Base-by-base conservation (phyloP, 2,329 filamentous ascomycete species). In the Fusarium nodosum region DNA sequence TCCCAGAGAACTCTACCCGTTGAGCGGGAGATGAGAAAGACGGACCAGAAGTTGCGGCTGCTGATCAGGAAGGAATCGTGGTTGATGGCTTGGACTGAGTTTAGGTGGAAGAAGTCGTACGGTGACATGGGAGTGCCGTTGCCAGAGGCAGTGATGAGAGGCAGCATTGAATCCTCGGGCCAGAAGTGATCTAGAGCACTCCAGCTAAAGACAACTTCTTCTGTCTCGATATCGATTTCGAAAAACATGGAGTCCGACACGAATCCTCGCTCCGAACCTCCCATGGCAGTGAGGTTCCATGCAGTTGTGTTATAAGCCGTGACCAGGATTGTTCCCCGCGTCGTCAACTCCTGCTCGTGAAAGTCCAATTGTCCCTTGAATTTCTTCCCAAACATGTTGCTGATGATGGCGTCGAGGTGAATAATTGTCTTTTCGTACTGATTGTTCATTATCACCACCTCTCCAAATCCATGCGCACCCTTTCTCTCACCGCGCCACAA, bases 221-320 rank as follows among this genome's bases (percentile, higher is more conserved):
- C 74, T 0, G 80, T 82, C 34, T 75, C 72, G 11, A 82, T 71
- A 44, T 83, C 80, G n/a, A 84, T 74, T 61, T 83, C 82, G 57
- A 78, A 81, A 56, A 83, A 77, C 34, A 81, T 59, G 22, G 74
- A 75, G 62, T 83, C 80, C 0, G 53, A 24, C 2, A 77, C 55
- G 16, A 50, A 75, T 0, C 68, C 73, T 1, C 63, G 28, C 5
- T 22, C n/a, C 4, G 36, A 38, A 0, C 75, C 75, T 2, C 74
- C 72, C 13, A 75, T 47, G 0, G n/a, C 7, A 0, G 65, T 54
- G 0, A 77, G 63, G 26, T 77, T 66, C 3, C 44, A 57, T 4
- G 16, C n/a, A 0, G 68, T 76, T 2, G 56, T 68, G 48, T 75
- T 77, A 31, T 72, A 77, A 12, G 69, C 69, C 13, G 65, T 71